Conservation (phyloP, 768 basidiomycete genomes). For the Amanita inopinata region DNA sequence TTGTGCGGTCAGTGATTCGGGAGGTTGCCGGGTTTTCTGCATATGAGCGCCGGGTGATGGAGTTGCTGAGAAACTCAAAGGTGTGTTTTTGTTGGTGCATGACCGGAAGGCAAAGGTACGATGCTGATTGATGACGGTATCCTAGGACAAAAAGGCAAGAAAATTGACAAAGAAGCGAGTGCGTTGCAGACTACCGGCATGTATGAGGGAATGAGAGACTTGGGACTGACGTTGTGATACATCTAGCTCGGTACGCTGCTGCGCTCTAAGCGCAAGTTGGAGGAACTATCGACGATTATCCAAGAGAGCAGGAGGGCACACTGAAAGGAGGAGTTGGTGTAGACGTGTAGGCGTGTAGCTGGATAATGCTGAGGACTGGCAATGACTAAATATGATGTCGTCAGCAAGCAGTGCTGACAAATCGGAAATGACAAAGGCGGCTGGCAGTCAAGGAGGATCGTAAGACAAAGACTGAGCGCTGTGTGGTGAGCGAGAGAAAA, state of each 20-base stretch:
- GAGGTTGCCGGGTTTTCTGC: conserved; percentile 98
- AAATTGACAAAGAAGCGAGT: conserved; percentile 99
- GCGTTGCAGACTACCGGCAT: conserved; percentile 22
- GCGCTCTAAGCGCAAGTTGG: conserved; percentile 97
- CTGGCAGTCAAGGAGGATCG: no score
- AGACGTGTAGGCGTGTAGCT: conserved; percentile 20
- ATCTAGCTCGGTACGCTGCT: conserved; percentile 89
- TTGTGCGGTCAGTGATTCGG: conserved; percentile 87
- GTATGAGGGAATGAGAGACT: conserved; percentile 2
- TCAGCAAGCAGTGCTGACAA: no score
- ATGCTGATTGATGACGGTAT: conserved; percentile 1
- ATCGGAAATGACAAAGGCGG: no score
- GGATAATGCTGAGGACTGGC: conserved; percentile 1
- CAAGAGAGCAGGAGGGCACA: conserved; percentile 80
- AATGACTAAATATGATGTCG: background rate
- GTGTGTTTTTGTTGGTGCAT: conserved; percentile 30
- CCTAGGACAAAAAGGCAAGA: conserved; percentile 95
- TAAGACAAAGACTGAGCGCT: no score
- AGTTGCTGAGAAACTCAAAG: conserved; percentile 96
- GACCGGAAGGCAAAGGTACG: background rate
- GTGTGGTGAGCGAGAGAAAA: no score
- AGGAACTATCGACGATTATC: conserved; percentile 88
- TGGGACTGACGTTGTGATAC: conserved; percentile 6
- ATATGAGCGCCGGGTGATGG: conserved; percentile 97
- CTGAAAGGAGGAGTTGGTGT: no score